phyloP scores from a whole-genome alignment of 768 basidiomycete genomes.

The Leucosporidium scottii region DNA sequence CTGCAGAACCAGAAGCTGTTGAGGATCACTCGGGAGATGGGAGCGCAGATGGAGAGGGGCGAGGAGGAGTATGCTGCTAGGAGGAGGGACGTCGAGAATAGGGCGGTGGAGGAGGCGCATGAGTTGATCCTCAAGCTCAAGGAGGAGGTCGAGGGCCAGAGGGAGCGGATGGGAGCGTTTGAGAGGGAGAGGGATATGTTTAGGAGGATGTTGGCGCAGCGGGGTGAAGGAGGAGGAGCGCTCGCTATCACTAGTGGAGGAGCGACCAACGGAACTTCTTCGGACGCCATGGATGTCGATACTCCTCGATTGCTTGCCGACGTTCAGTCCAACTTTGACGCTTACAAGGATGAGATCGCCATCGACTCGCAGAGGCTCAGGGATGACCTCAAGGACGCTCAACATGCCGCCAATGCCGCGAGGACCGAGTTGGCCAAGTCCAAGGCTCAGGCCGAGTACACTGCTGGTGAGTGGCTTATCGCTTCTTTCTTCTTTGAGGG shows the following conservation, averaged over 20 bases:
- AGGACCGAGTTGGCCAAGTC: conserved; percentile 69
- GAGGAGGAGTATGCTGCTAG: conserved; percentile 54
- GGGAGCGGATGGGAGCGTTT: conserved; percentile 69
- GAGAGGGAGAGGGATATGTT: conserved; percentile 83
- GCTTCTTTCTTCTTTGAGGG: neutral
- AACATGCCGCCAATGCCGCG: conserved; percentile 61
- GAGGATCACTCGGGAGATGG: conserved; percentile 73
- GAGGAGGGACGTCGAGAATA: conserved; percentile 40
- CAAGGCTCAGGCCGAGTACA: conserved; percentile 69
- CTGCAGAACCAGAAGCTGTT: conserved; percentile 85
- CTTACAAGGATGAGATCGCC: conserved; percentile 71
- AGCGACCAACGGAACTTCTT: conserved; percentile 37
- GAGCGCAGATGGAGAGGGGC: conserved; percentile 63
- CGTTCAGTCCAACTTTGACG: conserved; percentile 71
- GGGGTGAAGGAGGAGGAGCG: conserved; percentile 47
- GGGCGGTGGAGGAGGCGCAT: conserved; percentile 79
- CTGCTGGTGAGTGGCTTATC: conserved; percentile 55
- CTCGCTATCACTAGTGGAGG: conserved; percentile 34
- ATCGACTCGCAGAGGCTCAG: conserved; percentile 64
- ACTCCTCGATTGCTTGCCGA: conserved; percentile 60
- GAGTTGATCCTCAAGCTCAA: conserved; percentile 73
- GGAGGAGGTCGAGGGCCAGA: conserved; percentile 68
- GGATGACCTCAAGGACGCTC: conserved; percentile 59
- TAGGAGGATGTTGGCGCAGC: conserved; percentile 58
- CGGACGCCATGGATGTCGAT: conserved; percentile 6